These are phyloP conservation scores for Gypsophila paniculata DNA, from an alignment of 179 eudicot species.

Conservation along the genomic window DNA sequence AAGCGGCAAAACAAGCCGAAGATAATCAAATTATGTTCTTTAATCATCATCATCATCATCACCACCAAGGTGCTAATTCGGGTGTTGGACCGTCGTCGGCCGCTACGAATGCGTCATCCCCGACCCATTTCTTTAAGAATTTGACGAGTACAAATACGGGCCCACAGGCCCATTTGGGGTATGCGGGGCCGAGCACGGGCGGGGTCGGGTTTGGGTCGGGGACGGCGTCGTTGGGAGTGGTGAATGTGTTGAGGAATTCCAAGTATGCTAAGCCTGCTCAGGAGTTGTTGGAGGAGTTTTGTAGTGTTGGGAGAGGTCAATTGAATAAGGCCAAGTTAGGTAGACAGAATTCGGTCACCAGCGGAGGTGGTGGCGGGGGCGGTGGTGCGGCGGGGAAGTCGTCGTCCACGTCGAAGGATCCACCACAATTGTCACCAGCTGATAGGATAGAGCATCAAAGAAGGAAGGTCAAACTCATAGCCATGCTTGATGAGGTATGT, in stretches of 20 bases:
- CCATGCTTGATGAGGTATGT: constrained; percentile 97
- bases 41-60: constrained; percentile 26
- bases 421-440: constrained; percentile 59
- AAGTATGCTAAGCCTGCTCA: constrained; percentile 74
- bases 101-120: constrained; percentile 16
- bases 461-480: constrained; percentile 85
- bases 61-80: constrained; percentile 17
- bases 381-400: constrained; percentile 38
- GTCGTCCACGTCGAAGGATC: constrained; percentile 45
- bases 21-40: constrained; percentile 56
- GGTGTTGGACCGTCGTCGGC: constrained; percentile 28
- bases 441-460: constrained; percentile 94
- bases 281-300: constrained; percentile 83
- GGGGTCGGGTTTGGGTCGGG: constrained; percentile 42
- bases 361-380: constrained; percentile 38
- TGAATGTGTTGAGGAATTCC: constrained; percentile 68
- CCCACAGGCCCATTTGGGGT: constrained; percentile 19
- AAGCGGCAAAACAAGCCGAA: constrained; percentile 55
- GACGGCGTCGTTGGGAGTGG: constrained; percentile 42
- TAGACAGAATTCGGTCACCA: constrained; percentile 32
- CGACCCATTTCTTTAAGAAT: constrained; percentile 38
- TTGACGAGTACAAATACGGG: constrained; percentile 17
- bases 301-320: constrained; percentile 85
- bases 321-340: constrained; percentile 42
- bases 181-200: constrained; percentile 21